phyloP scores from a whole-genome alignment of 441 rosid genomes.

The Viola pubescens region DNA sequence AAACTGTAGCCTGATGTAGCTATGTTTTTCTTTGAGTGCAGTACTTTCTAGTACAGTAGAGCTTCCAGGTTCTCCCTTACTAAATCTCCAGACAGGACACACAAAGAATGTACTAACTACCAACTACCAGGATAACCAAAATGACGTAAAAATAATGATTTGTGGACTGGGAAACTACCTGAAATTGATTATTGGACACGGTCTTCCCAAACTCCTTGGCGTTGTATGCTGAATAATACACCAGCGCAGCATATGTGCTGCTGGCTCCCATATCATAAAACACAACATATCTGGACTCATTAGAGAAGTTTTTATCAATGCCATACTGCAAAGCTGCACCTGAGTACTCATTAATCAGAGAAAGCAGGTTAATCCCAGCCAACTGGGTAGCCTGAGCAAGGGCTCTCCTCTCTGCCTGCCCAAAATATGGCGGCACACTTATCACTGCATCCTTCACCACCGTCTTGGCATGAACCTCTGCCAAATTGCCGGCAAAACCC shows the following conservation, averaged over 20 bases:
- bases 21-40: too few relatives aligned
- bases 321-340: slow-evolving; percentile 99
- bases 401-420: slow-evolving; percentile 90
- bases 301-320: slow-evolving; percentile 85
- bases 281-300: slow-evolving; percentile 73
- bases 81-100: too few relatives aligned
- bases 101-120: too few relatives aligned
- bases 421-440: slow-evolving; percentile 82
- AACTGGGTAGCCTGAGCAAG: slow-evolving; percentile 76
- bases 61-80: too few relatives aligned
- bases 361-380: slow-evolving; percentile 82
- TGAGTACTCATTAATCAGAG: slow-evolving; percentile 73
- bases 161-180: slow-evolving; percentile 33
- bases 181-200: slow-evolving; percentile 76
- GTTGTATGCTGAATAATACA: slow-evolving; percentile 72
- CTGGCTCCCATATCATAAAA: slow-evolving; percentile 95
- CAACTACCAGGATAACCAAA: background rate
- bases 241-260: slow-evolving; percentile 79
- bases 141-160: background rate
- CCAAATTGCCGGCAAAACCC: slow-evolving; percentile 55
- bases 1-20: too few relatives aligned
- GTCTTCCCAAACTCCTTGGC: slow-evolving; percentile 84
- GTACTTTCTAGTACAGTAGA: too few relatives aligned
- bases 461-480: slow-evolving; percentile 70
- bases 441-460: slow-evolving; percentile 65